Evolutionary conservation across 2,329 filamentous ascomycete species (phyloP).

Genomic region (Cladophialophora bantiana): DNA sequence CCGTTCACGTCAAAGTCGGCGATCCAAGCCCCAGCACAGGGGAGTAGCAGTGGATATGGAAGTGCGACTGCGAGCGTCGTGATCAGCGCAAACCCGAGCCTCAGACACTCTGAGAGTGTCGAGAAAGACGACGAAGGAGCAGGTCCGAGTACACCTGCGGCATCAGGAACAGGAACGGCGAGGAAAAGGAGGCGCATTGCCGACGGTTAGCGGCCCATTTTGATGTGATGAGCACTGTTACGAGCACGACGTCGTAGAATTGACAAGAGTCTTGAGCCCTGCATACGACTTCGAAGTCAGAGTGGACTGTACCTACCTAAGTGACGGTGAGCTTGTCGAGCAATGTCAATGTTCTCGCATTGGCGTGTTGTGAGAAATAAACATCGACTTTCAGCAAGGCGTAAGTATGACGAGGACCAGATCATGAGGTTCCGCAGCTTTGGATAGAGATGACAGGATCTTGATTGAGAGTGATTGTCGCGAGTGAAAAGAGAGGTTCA

Average conservation of each 20-base stretch:
- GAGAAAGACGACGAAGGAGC: conserved; percentile 32
- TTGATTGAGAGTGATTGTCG: not conserved
- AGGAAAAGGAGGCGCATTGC: conserved; percentile 38
- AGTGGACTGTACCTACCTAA: not conserved
- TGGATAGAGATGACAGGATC: not conserved
- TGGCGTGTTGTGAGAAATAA: not conserved
- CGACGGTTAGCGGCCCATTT: conserved; percentile 11
- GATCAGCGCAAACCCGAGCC: conserved; percentile 18
- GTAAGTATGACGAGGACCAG: not conserved
- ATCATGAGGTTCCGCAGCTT: not conserved
- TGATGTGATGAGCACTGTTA: not conserved
- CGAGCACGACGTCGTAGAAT: not conserved
- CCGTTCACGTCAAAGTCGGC: conserved; percentile 1
- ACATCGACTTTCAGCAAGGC: not conserved
- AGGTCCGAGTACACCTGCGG: conserved; percentile 18
- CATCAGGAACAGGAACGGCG: conserved; percentile 26
- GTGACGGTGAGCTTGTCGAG: not conserved
- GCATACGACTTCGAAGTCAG: not conserved
- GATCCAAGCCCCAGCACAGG: not conserved
- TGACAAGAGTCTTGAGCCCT: not conserved
- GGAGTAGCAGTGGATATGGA: not conserved
- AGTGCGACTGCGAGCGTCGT: conserved; percentile 6
- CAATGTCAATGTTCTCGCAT: not conserved
- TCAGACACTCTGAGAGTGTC: conserved; percentile 36
- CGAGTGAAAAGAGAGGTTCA: not conserved